Conservation (phyloP, 169 alveolate species). For the Babesia ovata region DNA sequence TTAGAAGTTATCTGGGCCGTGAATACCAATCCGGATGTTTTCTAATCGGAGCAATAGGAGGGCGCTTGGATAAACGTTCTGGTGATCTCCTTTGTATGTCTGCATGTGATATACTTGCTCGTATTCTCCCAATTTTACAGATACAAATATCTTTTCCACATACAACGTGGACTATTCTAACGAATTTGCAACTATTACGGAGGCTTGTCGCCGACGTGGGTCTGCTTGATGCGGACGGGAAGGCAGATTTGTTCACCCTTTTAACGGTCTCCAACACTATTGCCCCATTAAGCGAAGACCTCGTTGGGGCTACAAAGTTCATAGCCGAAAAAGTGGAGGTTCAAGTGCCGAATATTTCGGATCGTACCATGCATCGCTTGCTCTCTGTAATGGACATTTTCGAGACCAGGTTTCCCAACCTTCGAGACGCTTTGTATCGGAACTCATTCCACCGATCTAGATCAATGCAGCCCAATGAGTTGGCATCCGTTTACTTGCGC, state of each 20-base stretch:
- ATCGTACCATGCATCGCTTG: constrained; percentile 13
- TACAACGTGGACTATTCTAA: constrained; percentile 35
- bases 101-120: background rate
- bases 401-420: constrained; percentile 15
- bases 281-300: background rate
- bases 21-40: background rate
- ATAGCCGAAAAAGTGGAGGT: background rate
- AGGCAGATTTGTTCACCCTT: constrained; percentile 41
- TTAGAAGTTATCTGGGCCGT: constrained; percentile 10
- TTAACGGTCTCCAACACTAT: constrained; percentile 29
- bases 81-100: background rate
- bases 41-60: constrained; percentile 19
- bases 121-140: constrained; percentile 29
- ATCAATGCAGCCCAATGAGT: constrained; percentile 5
- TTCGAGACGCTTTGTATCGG: constrained; percentile 2
- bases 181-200: constrained; percentile 10
- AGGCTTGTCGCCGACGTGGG: constrained; percentile 1
- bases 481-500: constrained; percentile 18
- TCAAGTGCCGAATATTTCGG: background rate
- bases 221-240: constrained; percentile 11
- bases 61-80: constrained; percentile 15
- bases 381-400: background rate
- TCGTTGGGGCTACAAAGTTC: background rate
- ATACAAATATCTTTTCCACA: constrained; percentile 20
- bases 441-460: background rate